Base-by-base conservation (phyloP, 257 asterid species). In the Eustoma russellianum region DNA sequence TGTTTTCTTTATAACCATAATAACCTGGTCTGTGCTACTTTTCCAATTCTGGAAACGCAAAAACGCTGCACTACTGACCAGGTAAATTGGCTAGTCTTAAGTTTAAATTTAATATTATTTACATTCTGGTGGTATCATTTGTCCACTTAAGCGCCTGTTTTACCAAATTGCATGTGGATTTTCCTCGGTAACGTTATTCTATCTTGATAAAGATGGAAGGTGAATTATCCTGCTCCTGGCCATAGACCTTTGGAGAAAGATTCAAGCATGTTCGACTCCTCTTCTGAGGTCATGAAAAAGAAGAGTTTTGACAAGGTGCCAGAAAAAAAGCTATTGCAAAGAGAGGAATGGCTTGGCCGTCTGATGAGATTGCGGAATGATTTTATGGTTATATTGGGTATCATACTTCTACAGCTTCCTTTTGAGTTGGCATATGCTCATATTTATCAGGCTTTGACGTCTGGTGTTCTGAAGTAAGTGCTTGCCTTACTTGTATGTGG, bases 1-100 rank as follows among this genome's bases (percentile, higher is more conserved):
- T 1, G 62, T 73, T 61, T 92, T 92, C 86, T 92, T 85, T 66
- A 61, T 83, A 68, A 74, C 93, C 74, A 61, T 84, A 41, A 69
- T 92, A 61, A 74, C 88, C 47, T 88, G 98, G 98, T 92, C 95
- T 17, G 94, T 79, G 50, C 53, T 79, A 68, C 82, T 92, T 76
- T 79, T 92, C 66, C 98, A 92, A 66, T 92, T 92, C 66, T 92
- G 98, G 98, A 87, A 88, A 70, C 97, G 98, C 14, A 87, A 88
- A 74, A 86, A 78, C 30, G 53, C 95, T 0, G 98, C 97, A 13
- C 61, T 59, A 14, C 56, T 67, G 19, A 54, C 53, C 49, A 67
- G 68, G 63, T n/a, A n/a, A n/a, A n/a, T n/a, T n/a, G n/a, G n/a
- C n/a, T n/a, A n/a, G n/a, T n/a, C n/a, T n/a, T n/a, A n/a, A n/a